Conservation (phyloP, 2,329 filamentous ascomycete species). For the Arthrobotrys musiformis region DNA sequence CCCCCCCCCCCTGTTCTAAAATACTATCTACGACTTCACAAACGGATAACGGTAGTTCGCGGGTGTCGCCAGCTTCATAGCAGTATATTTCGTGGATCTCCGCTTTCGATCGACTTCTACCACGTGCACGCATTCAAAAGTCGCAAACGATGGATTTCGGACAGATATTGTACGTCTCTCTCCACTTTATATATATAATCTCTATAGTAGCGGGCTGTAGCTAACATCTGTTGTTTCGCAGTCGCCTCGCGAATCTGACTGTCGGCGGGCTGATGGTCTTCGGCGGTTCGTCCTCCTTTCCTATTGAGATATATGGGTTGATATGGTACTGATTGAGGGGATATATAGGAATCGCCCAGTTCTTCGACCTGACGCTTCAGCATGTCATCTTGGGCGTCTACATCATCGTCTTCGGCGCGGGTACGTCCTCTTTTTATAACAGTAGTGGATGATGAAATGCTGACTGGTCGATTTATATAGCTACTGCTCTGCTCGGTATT, state of each 20-base stretch:
- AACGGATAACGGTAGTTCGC: too few relatives aligned
- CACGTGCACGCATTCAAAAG: background rate
- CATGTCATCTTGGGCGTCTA: constrained; percentile 82
- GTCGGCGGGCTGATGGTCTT: constrained; percentile 87
- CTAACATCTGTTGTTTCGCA: constrained; percentile 1
- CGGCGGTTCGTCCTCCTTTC: constrained; percentile 81
- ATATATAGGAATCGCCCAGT: constrained; percentile 64
- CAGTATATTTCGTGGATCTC: too few relatives aligned
- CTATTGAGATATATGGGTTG: constrained; percentile 64
- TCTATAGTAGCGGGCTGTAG: too few relatives aligned
- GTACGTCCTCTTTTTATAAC: constrained; percentile 66
- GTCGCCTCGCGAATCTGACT: constrained; percentile 88
- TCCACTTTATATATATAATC: background rate
- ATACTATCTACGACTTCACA: too few relatives aligned
- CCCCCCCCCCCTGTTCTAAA: too few relatives aligned
- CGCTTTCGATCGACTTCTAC: too few relatives aligned
- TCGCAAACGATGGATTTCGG: constrained; percentile 36
- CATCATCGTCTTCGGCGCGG: constrained; percentile 87
- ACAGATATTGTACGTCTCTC: constrained; percentile 36
- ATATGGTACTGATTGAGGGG: background rate
- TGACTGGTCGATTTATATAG: constrained; percentile 3
- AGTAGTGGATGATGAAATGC: background rate
- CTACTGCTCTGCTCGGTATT: constrained; percentile 62
- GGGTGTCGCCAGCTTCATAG: too few relatives aligned
- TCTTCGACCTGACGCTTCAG: constrained; percentile 63